These are phyloP conservation scores for Rubia yunnanensis DNA, from an alignment of 257 asterid species.

Conservation along the genomic window DNA sequence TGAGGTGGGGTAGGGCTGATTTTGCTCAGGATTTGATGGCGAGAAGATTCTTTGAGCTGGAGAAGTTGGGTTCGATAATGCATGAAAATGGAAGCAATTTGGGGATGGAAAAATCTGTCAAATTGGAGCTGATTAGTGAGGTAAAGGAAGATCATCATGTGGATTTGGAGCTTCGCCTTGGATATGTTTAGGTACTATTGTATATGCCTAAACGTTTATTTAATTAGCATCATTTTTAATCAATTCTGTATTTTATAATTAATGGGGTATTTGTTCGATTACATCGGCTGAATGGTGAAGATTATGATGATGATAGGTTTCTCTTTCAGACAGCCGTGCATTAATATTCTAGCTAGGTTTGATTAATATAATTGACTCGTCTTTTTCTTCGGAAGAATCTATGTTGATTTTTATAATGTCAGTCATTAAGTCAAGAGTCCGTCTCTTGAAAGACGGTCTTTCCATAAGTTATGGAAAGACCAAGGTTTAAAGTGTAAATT, in stretches of 20 bases:
- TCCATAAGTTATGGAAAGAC: too few relatives aligned
- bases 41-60: slow-evolving; percentile 22
- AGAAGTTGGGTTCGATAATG: slow-evolving; percentile 11
- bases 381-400: background rate
- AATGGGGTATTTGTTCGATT: background rate
- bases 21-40: slow-evolving; percentile 4
- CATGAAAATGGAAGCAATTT: slow-evolving; percentile 20
- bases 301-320: background rate
- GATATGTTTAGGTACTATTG: slow-evolving; percentile 23
- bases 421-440: too few relatives aligned
- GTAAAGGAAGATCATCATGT: slow-evolving; percentile 46
- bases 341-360: slow-evolving; percentile 2
- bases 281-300: background rate
- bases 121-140: slow-evolving; percentile 48
- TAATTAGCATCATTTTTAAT: background rate
- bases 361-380: background rate
- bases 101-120: slow-evolving; percentile 23
- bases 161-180: slow-evolving; percentile 94
- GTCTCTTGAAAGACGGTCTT: too few relatives aligned
- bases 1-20: slow-evolving; percentile 16
- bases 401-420: background rate
- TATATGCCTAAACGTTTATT: background rate
- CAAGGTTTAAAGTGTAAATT: too few relatives aligned
- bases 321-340: background rate
- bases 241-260: background rate